Evolutionary conservation across 176 grass and related monocot genomes (phyloP).

Genomic region (Triticum timopheevii): DNA sequence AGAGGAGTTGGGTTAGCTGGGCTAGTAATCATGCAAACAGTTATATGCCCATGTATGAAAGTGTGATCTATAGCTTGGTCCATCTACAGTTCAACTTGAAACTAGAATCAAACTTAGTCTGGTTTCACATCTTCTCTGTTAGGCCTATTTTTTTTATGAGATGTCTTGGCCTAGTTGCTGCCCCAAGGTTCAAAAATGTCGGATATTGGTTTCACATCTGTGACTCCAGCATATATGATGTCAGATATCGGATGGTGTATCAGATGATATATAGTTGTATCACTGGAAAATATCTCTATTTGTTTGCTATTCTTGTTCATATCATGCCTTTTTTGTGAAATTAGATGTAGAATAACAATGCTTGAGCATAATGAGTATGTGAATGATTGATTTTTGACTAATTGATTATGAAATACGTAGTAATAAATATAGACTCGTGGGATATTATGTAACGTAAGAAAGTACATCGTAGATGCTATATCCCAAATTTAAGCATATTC

Average conservation of each 20-base stretch:
- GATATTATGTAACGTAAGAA: too few species aligned
- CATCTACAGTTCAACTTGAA: neutral
- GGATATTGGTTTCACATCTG: neutral
- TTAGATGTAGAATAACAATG: too few species aligned
- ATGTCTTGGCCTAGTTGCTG: neutral
- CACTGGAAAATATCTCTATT: neutral
- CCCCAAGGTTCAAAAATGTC: neutral
- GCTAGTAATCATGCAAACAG: neutral
- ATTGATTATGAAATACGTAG: too few species aligned
- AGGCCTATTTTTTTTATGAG: neutral
- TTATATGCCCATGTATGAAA: neutral
- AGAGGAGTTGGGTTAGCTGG: neutral
- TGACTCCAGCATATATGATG: neutral
- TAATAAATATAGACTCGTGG: too few species aligned
- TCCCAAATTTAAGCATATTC: too few species aligned
- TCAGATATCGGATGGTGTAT: neutral
- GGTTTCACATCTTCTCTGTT: neutral
- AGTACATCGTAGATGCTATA: too few species aligned
- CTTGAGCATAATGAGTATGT: too few species aligned
- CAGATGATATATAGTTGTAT: neutral
- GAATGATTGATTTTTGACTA: too few species aligned
- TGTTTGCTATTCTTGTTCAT: neutral
- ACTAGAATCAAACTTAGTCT: constrained; percentile 7
- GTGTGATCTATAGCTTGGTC: neutral
- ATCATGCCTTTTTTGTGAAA: neutral